phyloP scores from a whole-genome alignment of 805 yeast genomes.

The Dipodascus albidus region DNA sequence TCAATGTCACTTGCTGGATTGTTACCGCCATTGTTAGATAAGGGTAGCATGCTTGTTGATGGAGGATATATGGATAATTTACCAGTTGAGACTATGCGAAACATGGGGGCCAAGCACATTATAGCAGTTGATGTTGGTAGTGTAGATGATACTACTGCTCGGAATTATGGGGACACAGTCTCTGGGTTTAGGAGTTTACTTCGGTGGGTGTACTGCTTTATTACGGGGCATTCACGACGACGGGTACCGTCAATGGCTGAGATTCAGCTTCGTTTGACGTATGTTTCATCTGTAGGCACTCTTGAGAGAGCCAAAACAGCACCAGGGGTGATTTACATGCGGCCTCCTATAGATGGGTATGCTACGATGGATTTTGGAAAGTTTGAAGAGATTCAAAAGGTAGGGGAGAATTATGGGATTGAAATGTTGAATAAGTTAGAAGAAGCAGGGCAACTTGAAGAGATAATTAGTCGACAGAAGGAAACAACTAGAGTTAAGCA shows the following conservation, averaged over 20 bases:
- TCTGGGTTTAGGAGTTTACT: constrained; percentile 86
- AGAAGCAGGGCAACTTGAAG: constrained; percentile 43
- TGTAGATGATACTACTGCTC: constrained; percentile 79
- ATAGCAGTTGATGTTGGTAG: constrained; percentile 96
- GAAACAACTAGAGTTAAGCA: not conserved
- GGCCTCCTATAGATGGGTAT: constrained; percentile 90
- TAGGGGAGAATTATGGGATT: constrained; percentile 69
- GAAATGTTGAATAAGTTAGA: constrained; percentile 41
- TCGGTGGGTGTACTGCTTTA: constrained; percentile 76
- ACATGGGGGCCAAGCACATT: constrained; percentile 69
- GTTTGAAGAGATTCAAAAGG: constrained; percentile 78
- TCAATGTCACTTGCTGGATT: constrained; percentile 95
- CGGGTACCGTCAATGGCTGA: constrained; percentile 92
- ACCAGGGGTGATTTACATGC: constrained; percentile 72
- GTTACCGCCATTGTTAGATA: constrained; percentile 70
- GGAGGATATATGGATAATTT: constrained; percentile 94
- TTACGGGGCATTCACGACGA: constrained; percentile 63
- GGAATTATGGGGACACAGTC: constrained; percentile 85
- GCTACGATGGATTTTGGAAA: constrained; percentile 88
- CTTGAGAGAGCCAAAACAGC: constrained; percentile 75
- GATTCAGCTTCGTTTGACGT: constrained; percentile 83
- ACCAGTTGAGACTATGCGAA: constrained; percentile 86
- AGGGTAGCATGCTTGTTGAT: constrained; percentile 87
- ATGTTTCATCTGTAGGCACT: constrained; percentile 91
- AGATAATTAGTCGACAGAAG: constrained; percentile 37